Conservation (phyloP, 2,329 filamentous ascomycete genomes). For the Leptographium radiaticola region DNA sequence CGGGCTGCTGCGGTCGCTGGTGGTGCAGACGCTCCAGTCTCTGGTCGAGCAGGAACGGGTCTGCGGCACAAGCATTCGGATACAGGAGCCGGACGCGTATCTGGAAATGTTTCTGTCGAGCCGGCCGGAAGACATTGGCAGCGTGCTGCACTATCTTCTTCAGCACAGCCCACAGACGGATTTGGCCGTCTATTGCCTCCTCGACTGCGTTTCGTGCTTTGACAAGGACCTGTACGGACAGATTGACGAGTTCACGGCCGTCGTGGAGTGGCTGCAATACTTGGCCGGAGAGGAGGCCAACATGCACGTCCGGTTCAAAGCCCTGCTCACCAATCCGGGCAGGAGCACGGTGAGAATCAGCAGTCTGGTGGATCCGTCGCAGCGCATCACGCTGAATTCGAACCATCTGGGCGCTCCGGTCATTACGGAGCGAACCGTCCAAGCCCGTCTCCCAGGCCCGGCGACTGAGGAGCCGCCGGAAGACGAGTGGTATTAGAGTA, state of each 20-base stretch:
- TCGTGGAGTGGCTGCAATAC: neutral
- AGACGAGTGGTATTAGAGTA: neutral
- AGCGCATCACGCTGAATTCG: neutral
- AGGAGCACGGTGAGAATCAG: neutral
- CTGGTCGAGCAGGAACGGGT: neutral
- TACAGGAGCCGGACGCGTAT: neutral
- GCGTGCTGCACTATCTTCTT: neutral
- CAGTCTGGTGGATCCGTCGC: neutral
- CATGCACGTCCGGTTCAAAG: neutral
- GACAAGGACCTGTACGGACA: neutral
- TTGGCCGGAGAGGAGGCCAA: neutral
- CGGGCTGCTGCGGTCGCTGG: constrained; percentile 4
- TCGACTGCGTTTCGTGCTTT: neutral
- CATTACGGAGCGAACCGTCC: neutral
- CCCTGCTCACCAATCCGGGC: neutral
- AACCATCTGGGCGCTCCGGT: neutral
- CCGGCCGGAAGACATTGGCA: neutral
- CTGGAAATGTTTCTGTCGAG: neutral
- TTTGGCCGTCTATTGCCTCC: neutral
- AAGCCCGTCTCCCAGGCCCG: neutral
- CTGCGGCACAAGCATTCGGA: too few relatives aligned
- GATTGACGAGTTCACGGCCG: neutral
- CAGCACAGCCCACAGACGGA: neutral
- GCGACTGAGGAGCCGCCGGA: neutral
- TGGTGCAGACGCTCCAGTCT: constrained; percentile 14